Evolutionary conservation across 192 early-diverging fungal species (phyloP).

Genomic region (Cetraspora pellucida): DNA sequence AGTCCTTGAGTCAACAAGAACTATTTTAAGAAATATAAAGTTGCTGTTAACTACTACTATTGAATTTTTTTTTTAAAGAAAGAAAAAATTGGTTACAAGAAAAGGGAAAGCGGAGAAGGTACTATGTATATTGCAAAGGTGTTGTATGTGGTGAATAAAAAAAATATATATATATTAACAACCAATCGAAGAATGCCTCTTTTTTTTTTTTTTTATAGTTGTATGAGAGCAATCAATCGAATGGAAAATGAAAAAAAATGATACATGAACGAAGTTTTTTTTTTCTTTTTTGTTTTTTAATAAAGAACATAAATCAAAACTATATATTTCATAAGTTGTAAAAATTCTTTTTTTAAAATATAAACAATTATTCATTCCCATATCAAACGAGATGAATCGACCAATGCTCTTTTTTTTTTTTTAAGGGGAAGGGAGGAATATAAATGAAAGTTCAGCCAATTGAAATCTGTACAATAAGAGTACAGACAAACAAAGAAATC

Average conservation of each 20-base stretch:
- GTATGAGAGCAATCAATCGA: neutral
- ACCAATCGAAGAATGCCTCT: conserved; percentile 4
- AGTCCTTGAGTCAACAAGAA: too few species aligned
- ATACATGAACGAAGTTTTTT: neutral
- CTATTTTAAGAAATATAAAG: too few species aligned
- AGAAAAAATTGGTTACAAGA: too few species aligned
- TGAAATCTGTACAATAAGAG: neutral
- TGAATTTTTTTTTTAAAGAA: too few species aligned
- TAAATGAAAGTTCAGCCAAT: neutral
- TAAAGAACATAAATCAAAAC: too few species aligned
- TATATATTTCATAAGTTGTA: neutral
- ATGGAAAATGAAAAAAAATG: neutral
- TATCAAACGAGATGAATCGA: neutral
- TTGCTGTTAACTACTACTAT: too few species aligned
- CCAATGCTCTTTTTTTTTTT: neutral
- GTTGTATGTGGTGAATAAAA: neutral
- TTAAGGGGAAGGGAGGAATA: neutral
- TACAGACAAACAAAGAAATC: neutral
- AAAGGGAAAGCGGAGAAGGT: too few species aligned
- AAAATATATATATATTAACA: conserved; percentile 8
- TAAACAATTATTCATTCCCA: neutral
- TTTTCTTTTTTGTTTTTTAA: neutral
- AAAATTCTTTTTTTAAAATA: neutral
- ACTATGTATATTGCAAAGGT: too few species aligned
- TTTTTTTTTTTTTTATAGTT: neutral